Base-by-base conservation (phyloP, 371 early-diverging fungal genomes). In the Mucor mucedo region DNA sequence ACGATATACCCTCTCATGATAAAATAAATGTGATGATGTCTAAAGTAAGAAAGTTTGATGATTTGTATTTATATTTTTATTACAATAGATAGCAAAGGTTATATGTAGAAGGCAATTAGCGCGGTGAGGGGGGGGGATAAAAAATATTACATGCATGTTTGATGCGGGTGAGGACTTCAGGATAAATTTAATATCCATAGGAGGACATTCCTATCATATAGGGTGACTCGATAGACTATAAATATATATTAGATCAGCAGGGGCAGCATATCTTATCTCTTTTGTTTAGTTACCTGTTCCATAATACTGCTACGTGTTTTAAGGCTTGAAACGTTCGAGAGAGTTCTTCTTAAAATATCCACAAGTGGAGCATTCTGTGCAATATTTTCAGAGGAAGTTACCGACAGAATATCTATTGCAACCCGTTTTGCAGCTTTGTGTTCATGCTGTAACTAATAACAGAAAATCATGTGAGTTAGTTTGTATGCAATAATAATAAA, bases 401-500 rank as follows among this genome's bases (percentile, higher is more conserved):
- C 28, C 7, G 59, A 59, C 0, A 59, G 13, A 11, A 59, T n/a
- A 29, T 60, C 60, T 32, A n/a, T 35, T 30, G 66, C 50, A 10
- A 66, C 32, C 14, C 33, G 60, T 35, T 60, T 66, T 6, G 60
- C 66, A 3, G 41, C 41, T 16, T 48, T 32, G 10, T 55, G 60
- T 49, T 66, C 55, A 35, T 49, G 48, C 42, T 60, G 55, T 9
- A 66, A 35, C 66, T 66, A 60, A 16, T 21, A 42, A 41, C 29
- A n/a, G 10, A 58, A 11, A n/a, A 45, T n/a, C 21, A 30, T 33
- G 14, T 53, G 33, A 53, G 38, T 38, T 27, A 1, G n/a, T 44
- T n/a, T 39, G 11, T 8, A 44, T 7, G 14, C 14, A 11, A 44
- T 9, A n/a, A n/a, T n/a, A n/a, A n/a, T n/a, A 14, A 21, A 5